These are phyloP conservation scores for Cornus florida DNA, from an alignment of 148 eudicot genomes.

Conservation along the genomic window DNA sequence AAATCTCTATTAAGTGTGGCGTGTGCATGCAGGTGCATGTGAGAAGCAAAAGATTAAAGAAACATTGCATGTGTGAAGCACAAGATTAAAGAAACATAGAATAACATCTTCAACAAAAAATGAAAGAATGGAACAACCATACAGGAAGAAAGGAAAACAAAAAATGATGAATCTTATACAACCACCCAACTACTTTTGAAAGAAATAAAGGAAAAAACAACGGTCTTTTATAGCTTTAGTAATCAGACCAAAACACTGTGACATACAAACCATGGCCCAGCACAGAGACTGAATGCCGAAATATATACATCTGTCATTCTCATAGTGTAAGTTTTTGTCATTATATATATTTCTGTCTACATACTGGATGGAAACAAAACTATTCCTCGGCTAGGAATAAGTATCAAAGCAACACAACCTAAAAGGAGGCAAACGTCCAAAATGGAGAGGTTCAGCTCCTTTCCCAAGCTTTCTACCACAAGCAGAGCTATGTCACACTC, in stretches of 20 bases:
- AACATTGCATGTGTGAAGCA: not conserved
- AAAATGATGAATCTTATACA: not conserved
- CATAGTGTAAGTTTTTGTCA: too few relatives aligned
- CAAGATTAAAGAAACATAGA: too few relatives aligned
- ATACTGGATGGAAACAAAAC: not conserved
- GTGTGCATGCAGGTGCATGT: not conserved
- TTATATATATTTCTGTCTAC: too few relatives aligned
- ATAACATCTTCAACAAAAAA: not conserved
- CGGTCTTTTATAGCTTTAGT: not conserved
- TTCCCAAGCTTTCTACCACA: conserved; percentile 88
- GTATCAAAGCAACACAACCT: conserved; percentile 68
- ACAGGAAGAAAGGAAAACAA: too few relatives aligned
- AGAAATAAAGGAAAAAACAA: not conserved
- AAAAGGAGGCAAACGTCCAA: conserved; percentile 81
- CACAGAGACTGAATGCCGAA: too few relatives aligned
- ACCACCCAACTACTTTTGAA: not conserved
- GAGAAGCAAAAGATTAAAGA: not conserved
- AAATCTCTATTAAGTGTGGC: not conserved
- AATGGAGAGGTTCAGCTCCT: conserved; percentile 75
- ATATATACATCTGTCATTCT: too few relatives aligned
- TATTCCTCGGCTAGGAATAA: not conserved
- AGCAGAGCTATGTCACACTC: conserved; percentile 96
- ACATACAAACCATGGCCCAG: not conserved
- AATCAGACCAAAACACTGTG: not conserved
- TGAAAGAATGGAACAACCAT: too few relatives aligned